These are phyloP conservation scores for Stachybotrys echinatus DNA, from an alignment of 2,329 filamentous ascomycete species.

Conservation along the genomic window DNA sequence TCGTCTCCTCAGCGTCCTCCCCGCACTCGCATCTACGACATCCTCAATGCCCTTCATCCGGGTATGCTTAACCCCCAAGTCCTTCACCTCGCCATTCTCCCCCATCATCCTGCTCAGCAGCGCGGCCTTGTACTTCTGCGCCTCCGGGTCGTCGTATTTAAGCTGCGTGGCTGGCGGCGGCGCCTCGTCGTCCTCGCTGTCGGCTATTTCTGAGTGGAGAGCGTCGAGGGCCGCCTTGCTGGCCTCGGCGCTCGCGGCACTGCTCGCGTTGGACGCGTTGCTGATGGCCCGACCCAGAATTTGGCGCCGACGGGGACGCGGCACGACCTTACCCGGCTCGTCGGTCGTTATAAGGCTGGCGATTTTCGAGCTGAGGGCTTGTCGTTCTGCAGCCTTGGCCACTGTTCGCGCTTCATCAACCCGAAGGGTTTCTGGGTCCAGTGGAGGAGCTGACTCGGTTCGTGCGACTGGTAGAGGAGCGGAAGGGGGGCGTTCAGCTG, in stretches of 20 bases:
- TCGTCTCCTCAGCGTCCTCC: not conserved
- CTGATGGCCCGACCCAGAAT: constrained; percentile 55
- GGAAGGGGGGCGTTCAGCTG: not conserved
- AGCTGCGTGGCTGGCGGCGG: constrained; percentile 47
- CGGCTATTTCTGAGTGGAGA: constrained; percentile 7
- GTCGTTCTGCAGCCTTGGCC: constrained; percentile 29
- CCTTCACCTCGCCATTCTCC: constrained; percentile 11
- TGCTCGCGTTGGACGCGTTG: constrained; percentile 50
- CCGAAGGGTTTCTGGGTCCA: not conserved
- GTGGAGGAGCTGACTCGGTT: not conserved
- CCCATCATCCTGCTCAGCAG: constrained; percentile 40
- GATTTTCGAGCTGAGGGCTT: constrained; percentile 35
- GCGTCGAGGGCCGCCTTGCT: constrained; percentile 20
- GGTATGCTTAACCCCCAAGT: not conserved
- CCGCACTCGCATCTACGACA: not conserved
- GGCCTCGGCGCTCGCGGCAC: constrained; percentile 34
- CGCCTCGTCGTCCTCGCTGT: constrained; percentile 13
- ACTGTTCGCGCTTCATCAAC: constrained; percentile 18
- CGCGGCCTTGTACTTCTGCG: constrained; percentile 34
- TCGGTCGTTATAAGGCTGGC: constrained; percentile 31
- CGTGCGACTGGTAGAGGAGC: not conserved
- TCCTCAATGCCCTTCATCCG: not conserved
- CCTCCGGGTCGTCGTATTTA: constrained; percentile 47
- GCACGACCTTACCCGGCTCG: constrained; percentile 4
- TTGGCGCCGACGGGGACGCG: constrained; percentile 34